Conservation (phyloP, 176 grass and related monocot species). For the Carex scoparia region DNA sequence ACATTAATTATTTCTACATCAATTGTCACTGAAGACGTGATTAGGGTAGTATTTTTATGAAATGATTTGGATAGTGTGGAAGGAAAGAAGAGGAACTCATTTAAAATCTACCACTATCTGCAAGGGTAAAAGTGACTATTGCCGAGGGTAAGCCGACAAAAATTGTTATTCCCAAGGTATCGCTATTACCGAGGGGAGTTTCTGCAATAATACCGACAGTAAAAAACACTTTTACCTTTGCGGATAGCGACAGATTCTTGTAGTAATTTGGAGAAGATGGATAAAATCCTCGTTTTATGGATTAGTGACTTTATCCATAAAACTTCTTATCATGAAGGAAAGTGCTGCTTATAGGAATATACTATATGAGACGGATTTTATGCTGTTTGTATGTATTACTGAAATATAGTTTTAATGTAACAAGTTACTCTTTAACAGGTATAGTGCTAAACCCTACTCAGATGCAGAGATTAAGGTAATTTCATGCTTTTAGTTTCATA, state of each 20-base stretch:
- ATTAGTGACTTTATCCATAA: neutral
- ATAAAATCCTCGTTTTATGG: too few species aligned
- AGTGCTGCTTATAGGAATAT: neutral
- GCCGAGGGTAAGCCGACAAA: too few species aligned
- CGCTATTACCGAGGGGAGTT: too few species aligned
- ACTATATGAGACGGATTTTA: neutral
- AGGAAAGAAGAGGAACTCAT: neutral
- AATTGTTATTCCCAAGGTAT: too few species aligned
- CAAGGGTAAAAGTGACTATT: too few species aligned
- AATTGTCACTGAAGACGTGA: neutral
- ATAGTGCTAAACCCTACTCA: conserved; percentile 56
- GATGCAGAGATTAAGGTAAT: conserved; percentile 82
- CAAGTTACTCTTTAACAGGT: conserved; percentile 27
- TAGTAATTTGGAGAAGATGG: neutral
- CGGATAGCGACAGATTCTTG: too few species aligned
- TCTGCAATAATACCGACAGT: too few species aligned
- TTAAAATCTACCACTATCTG: too few species aligned
- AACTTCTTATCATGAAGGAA: neutral
- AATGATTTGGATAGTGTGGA: neutral
- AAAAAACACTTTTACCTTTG: too few species aligned
- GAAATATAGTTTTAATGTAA: neutral
- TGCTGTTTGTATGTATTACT: neutral
- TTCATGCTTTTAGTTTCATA: neutral
- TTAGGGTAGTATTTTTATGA: neutral
- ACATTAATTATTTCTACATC: neutral